Base-by-base conservation (phyloP, 768 basidiomycete species). In the Leucosporidium scottii region DNA sequence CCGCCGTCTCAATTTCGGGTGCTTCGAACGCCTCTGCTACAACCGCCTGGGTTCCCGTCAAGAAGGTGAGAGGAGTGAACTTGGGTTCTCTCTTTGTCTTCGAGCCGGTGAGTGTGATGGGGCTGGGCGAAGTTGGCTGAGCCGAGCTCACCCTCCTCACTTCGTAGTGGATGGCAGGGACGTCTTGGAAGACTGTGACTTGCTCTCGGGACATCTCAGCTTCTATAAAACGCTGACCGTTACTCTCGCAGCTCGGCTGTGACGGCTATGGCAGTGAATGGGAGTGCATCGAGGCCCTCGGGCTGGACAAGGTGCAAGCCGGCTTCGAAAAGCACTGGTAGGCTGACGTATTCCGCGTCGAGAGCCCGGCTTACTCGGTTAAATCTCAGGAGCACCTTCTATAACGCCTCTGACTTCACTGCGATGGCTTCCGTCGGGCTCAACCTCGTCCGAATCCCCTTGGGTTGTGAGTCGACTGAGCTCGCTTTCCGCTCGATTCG, bases 281-380 rank as follows among this genome's bases (percentile, higher is more conserved):
- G 62, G n/a, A 48, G 9, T 68, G 67, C 36, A 64, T 60, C 62
- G 47, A 56, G 20, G 67, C 62, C 2, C 25, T 25, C 12, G 67
- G 67, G 10, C 28, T 60, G 23, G 53, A 36, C 20, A 31, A 15
- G 39, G 28, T 63, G 44, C 67, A 68, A 34, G 8, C 20, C 4
- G 36, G 18, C 27, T 68, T 53, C 39, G 62, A 68, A 15, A 54
- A 30, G n/a, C 67, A 68, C 58, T 68, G 67, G 67, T 59, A 10
- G 13, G 44, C 62, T n/a, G 9, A 13, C 12, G 12, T 49, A 21
- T 13, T 13, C 15, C 23, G 53, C 28, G 53, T 34, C 20, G 25
- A 15, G 36, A n/a, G 59, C 39, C 66, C 59, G 31, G 6, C 18
- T 3, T 25, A 21, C 28, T 68, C 39, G 27, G n/a, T 57, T 59